Evolutionary conservation across 495 filamentous ascomycete species (phyloP).

Genomic region (Lepraria neglecta): DNA sequence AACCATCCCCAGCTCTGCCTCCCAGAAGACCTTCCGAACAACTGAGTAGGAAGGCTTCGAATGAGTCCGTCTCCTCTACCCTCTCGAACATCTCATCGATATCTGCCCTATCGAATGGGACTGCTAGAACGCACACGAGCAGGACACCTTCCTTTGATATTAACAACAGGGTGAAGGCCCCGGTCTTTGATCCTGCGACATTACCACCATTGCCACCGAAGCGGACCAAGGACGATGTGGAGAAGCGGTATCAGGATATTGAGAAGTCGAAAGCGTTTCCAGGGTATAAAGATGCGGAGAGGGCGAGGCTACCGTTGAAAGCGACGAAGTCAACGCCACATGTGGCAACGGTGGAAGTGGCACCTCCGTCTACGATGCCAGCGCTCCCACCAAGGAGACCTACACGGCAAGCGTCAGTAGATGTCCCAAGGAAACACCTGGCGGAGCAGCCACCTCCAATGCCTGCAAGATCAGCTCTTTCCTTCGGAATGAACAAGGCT

Average conservation of each 20-base stretch:
- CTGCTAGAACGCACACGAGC: constrained; percentile 32
- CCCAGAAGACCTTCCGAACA: constrained; percentile 38
- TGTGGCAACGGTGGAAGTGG: constrained; percentile 18
- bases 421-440: constrained; percentile 33
- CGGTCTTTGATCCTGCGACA: constrained; percentile 41
- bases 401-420: constrained; percentile 18
- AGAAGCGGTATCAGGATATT: constrained; percentile 22
- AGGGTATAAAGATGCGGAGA: constrained; percentile 20
- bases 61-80: constrained; percentile 32
- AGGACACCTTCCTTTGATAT: constrained; percentile 36
- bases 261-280: constrained; percentile 23
- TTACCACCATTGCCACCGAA: constrained; percentile 44
- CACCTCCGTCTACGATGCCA: constrained; percentile 24
- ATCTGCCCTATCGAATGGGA: constrained; percentile 34
- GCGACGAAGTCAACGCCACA: constrained; percentile 20
- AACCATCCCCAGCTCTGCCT: constrained; percentile 40
- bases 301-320: constrained; percentile 17
- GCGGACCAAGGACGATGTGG: constrained; percentile 20
- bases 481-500: constrained; percentile 36
- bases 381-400: constrained; percentile 32
- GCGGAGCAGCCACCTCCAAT: constrained; percentile 30
- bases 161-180: constrained; percentile 35
- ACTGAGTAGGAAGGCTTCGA: constrained; percentile 35
- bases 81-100: constrained; percentile 31
- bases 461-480: constrained; percentile 37